Evolutionary conservation across 495 filamentous ascomycete species (phyloP), one percentile per base, ranked within the genome.

Genomic region (Hyphodiscus hymeniophilus): DNA sequence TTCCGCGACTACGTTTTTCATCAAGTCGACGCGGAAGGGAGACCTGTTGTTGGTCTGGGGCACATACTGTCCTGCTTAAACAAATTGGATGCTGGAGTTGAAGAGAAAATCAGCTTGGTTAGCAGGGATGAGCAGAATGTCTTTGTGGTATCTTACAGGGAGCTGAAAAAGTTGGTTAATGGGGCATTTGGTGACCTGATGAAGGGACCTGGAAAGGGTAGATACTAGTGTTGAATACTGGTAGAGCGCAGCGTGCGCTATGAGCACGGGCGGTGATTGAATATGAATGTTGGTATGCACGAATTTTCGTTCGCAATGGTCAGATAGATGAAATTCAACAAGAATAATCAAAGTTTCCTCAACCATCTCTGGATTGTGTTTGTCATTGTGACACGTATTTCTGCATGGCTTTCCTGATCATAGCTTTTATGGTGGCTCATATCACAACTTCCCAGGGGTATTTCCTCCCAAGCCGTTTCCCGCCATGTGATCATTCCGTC

Each of bases 1-100:
- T 96, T 97, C 72, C 81, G 92, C 35, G 94, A 98, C 64, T 96
- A 94, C 50, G 84, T 96, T 42, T 98, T 96, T 65, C 92, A 98
- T 63, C 88, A 91, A 47, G 88, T 95, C 20, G 88, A 96, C 56
- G 74, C 78, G 21, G 74, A 87, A 49, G 88, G 85, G 11, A 81
- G 85, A 17, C 83, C 92, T 0, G 81, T 86, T 6, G 66, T 92
- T 3, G 82, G 94, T 58, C 71, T 96, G 22, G 90, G 81, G 0
- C 90, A 97, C 66, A 81, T 97, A 34, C 56, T 97, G 16, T 71
- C 69, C 23, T 88, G 82, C 59, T 57, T 98, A 55, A 95, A 89
- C 65, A 95, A 95, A 63, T 69, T 98, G 39, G 92, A 98, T 65
- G 90, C 87, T 2, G 89, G 90, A 7, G 70, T 77, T 23, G 89